A percentile compares a stretch with the other conserved stretches of the same genome.
Conservation (phyloP, 73 alveolate species). For the Durusdinium trenchii region DNA sequence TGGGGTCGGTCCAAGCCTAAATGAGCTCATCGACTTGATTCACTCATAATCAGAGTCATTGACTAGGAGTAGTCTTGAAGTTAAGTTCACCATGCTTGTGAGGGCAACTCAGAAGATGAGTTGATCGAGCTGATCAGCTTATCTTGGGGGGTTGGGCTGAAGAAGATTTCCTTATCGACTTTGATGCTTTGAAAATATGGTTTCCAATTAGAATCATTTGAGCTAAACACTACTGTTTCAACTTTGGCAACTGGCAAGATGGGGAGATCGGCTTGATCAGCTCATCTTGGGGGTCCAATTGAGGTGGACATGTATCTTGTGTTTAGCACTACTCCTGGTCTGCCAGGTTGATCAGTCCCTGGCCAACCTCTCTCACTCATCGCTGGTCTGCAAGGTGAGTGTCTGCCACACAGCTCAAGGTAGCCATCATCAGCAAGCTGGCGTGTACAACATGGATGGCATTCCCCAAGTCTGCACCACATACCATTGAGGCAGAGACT, state of each 20-base stretch:
- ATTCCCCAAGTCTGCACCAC: background rate
- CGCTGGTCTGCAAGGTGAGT: background rate
- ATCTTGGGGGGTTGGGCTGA: background rate
- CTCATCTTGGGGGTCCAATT: conserved; percentile 32
- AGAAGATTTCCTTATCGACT: background rate
- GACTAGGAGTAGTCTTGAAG: background rate
- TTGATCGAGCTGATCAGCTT: background rate
- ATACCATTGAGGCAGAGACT: background rate
- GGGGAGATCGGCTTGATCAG: background rate
- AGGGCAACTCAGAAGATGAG: background rate
- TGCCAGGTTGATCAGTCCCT: background rate
- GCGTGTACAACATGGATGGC: conserved; percentile 21
- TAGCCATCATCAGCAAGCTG: background rate
- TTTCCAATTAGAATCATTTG: background rate
- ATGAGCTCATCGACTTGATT: background rate
- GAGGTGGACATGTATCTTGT: background rate
- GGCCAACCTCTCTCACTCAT: background rate
- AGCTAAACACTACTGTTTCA: background rate
- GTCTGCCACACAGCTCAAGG: background rate
- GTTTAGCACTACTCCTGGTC: background rate
- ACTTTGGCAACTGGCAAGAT: background rate
- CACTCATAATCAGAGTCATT: background rate
- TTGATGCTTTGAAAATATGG: background rate
- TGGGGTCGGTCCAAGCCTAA: background rate
- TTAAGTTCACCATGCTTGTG: background rate